Evolutionary conservation across 345 rosid genomes (phyloP), one percentile per base, ranked within the genome.

Genomic region (Syzygium aqueum): DNA sequence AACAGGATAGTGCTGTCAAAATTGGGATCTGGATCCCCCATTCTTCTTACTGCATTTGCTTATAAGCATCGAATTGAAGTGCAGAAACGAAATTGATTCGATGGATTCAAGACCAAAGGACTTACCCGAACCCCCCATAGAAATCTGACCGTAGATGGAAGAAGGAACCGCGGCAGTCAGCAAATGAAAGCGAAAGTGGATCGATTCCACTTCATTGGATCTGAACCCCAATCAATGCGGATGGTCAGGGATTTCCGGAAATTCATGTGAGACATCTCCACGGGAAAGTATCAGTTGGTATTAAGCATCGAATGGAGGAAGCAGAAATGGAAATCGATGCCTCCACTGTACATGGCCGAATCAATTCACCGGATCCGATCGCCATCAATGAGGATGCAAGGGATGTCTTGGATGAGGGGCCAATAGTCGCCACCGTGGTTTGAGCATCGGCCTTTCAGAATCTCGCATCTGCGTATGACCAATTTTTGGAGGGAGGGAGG

Each of bases 401-500:
- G 65, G 59, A 54, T 54, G 11, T 54, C 27, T 3, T 54, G 54
- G 54, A 53, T 53, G 54, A 53, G 54, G 54, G 54, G 54, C 54
- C 54, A 53, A 53, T 53, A 6, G 54, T 6, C 8, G 54, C 54
- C 7, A 27, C 7, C 5, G 65, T 5, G 65, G 4, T 23, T 57
- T 10, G n/a, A 57, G 63, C n/a, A 57, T 59, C 65, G 16, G 2
- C 27, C 65, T 27, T 59, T 27, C 30, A 27, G 65, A 27, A 4
- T 27, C 15, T 5, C 3, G 30, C 30, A 59, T 27, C 15, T 0
- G 1, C 0, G 0, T 2, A 59, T 27, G 7, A 0, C 0, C 30
- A 59, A 5, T 11, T 2, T 0, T 5, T 11, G 65, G 30, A 59
- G 65, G 65, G 65, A 59, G 65, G 65, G 65, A 59, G 65, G 65